Conservation (phyloP, 768 basidiomycete genomes). For the Mycena pura region DNA sequence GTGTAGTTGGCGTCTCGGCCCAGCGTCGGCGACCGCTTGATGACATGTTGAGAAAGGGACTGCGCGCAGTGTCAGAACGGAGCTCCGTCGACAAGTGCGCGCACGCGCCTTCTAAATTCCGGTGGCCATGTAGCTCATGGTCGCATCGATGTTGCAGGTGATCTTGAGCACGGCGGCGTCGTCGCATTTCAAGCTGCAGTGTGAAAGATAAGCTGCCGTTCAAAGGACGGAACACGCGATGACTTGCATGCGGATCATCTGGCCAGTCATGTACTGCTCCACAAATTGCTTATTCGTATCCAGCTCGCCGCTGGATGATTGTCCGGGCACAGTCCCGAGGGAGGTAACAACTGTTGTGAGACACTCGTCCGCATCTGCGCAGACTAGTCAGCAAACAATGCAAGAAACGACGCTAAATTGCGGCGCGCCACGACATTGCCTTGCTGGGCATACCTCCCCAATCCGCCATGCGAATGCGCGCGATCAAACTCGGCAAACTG, state of each 20-base stretch:
- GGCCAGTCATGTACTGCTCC: slow-evolving; percentile 81
- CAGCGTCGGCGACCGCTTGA: slow-evolving; percentile 83
- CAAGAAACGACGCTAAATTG: neutral
- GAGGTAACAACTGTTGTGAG: slow-evolving; percentile 78
- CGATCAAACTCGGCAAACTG: slow-evolving; percentile 85
- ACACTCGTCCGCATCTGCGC: slow-evolving; percentile 87
- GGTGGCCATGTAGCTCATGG: slow-evolving; percentile 87
- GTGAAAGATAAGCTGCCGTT: neutral
- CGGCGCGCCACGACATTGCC: slow-evolving; percentile 37
- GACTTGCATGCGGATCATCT: slow-evolving; percentile 72
- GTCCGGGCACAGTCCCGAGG: slow-evolving; percentile 72
- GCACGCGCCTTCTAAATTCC: slow-evolving; percentile 78
- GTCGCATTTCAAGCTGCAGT: slow-evolving; percentile 72
- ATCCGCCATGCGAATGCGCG: slow-evolving; percentile 43
- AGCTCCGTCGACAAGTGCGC: no score
- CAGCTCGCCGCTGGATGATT: slow-evolving; percentile 32
- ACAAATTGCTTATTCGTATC: slow-evolving; percentile 63
- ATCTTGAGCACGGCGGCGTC: slow-evolving; percentile 85
- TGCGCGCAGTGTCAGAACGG: no score
- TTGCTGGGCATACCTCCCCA: slow-evolving; percentile 84
- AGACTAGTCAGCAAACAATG: no score
- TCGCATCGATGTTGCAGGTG: slow-evolving; percentile 88
- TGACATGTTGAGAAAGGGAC: slow-evolving; percentile 87
- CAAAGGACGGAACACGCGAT: neutral
- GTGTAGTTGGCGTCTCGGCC: slow-evolving; percentile 84